These are phyloP conservation scores for Cajanus cajan DNA, from an alignment of 306 rosid species.

Conservation along the genomic window DNA sequence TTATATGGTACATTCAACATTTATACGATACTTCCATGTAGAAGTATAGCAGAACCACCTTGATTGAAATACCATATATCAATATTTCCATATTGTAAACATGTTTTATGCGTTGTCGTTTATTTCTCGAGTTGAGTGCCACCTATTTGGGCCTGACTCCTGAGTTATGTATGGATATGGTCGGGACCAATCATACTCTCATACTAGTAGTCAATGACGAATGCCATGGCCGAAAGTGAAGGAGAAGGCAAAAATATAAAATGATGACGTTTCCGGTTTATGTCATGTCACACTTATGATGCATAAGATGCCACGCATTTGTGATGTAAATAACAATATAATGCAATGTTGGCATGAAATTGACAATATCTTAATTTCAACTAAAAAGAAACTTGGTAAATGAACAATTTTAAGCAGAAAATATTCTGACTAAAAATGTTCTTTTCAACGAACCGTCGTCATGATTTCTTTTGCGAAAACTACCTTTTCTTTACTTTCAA, in stretches of 20 bases:
- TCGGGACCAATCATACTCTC: conserved; percentile 19
- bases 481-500: not conserved
- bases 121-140: conserved; percentile 29
- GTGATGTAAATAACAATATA: not conserved
- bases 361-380: not conserved
- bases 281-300: not conserved
- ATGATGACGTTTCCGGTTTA: not conserved
- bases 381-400: not conserved
- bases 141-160: not conserved
- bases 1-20: not conserved
- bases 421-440: not conserved
- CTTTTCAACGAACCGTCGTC: not conserved
- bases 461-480: not conserved
- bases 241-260: not conserved
- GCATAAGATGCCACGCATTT: not conserved
- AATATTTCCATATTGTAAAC: not conserved
- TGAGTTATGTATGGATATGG: conserved; percentile 26
- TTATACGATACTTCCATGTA: not conserved
- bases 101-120: not conserved
- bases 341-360: not conserved
- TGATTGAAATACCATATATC: not conserved
- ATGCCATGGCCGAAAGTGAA: conserved; percentile 2
- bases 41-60: not conserved
- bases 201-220: conserved; percentile 17
- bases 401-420: not conserved